Percentiles rank a stretch among this genome's conserved stretches.
These are phyloP conservation scores for Ustilago sp. DNA, from an alignment of 1,284 basidiomycete genomes.

Conservation along the genomic window DNA sequence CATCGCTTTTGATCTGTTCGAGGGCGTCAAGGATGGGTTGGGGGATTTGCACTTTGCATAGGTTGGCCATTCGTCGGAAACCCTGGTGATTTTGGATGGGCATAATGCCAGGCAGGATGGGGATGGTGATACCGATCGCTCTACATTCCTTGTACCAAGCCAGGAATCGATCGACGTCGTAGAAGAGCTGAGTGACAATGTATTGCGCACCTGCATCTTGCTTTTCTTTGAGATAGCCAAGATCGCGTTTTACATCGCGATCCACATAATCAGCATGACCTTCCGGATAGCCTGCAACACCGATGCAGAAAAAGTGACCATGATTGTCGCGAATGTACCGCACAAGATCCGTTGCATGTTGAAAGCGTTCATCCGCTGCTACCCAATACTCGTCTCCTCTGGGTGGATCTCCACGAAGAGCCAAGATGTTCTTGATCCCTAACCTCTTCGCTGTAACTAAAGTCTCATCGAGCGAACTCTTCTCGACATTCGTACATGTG, in stretches of 20 bases:
- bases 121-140: conserved; percentile 82
- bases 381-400: conserved; percentile 92
- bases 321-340: conserved; percentile 89
- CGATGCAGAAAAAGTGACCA: conserved; percentile 87
- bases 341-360: conserved; percentile 89
- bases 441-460: conserved; percentile 82
- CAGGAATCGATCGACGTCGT: conserved; percentile 78
- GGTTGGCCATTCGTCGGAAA: conserved; percentile 88
- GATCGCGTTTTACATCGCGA: conserved; percentile 77
- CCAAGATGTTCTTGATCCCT: conserved; percentile 91
- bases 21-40: conserved; percentile 77
- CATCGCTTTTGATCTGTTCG: conserved; percentile 80
- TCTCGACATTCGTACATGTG: conserved; percentile 94
- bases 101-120: conserved; percentile 96
- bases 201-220: conserved; percentile 95
- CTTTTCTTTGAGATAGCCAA: conserved; percentile 85
- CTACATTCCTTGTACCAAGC: conserved; percentile 57
- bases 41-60: conserved; percentile 87
- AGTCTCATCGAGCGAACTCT: conserved; percentile 79
- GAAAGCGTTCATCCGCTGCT: conserved; percentile 85
- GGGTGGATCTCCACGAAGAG: conserved; percentile 87
- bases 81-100: conserved; percentile 96
- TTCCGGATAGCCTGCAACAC: conserved; percentile 93
- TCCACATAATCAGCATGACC: conserved; percentile 78
- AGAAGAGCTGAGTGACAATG: conserved; percentile 97